These are phyloP conservation scores for Neofusicoccum sp. DNA, from an alignment of 2,329 filamentous ascomycete species.

Conservation along the genomic window DNA sequence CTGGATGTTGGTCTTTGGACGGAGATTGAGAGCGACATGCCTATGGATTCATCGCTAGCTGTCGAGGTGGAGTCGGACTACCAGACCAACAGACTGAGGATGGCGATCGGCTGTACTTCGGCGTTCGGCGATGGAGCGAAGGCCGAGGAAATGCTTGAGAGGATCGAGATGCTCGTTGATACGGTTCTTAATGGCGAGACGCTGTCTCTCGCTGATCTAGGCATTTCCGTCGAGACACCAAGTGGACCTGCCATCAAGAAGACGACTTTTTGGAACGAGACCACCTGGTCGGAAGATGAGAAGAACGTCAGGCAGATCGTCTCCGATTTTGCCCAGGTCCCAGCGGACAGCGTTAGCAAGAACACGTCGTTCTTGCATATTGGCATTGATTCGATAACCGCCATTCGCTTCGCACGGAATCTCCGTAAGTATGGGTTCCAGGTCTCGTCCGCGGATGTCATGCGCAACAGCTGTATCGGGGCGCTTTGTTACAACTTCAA, in stretches of 20 bases:
- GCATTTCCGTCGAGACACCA: constrained; percentile 34
- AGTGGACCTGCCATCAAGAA: neutral
- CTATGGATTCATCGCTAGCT: constrained; percentile 40
- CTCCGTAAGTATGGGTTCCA: constrained; percentile 32
- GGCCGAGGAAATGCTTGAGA: constrained; percentile 35
- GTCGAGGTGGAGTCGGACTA: constrained; percentile 37
- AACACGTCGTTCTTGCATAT: constrained; percentile 38
- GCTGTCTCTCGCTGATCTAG: constrained; percentile 30
- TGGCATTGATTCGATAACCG: constrained; percentile 40
- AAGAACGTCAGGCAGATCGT: constrained; percentile 21
- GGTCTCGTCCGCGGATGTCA: constrained; percentile 39
- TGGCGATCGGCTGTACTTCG: constrained; percentile 32
- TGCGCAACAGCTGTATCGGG: constrained; percentile 37
- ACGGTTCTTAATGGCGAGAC: constrained; percentile 31
- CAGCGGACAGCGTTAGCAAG: constrained; percentile 26
- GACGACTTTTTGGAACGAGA: constrained; percentile 12
- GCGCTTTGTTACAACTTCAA: constrained; percentile 22
- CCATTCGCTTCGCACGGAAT: constrained; percentile 37
- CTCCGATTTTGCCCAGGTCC: constrained; percentile 30
- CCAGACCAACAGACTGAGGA: constrained; percentile 27
- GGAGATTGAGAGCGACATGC: constrained; percentile 38
- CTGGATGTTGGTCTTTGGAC: constrained; percentile 30
- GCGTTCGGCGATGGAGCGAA: constrained; percentile 29
- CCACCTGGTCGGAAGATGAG: constrained; percentile 11
- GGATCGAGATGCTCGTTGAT: constrained; percentile 35